Conservation (phyloP, 2,329 filamentous ascomycete species). For the Dothistroma pini region DNA sequence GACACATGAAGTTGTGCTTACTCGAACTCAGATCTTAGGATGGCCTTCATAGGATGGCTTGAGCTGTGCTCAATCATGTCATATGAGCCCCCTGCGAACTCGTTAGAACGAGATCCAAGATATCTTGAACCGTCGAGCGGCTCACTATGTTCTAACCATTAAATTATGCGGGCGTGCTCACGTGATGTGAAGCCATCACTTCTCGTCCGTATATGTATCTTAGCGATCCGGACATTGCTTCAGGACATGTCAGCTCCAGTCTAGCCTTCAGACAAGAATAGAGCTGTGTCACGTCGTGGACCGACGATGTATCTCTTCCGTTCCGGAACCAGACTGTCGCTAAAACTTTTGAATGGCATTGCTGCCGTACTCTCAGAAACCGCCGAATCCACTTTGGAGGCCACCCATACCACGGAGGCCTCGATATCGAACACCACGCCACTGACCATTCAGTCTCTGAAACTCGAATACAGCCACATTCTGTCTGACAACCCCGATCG, state of each 20-base stretch:
- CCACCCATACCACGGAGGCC: not conserved
- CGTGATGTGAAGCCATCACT: not conserved
- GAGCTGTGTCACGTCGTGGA: not conserved
- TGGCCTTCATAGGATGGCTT: slow-evolving; percentile 16
- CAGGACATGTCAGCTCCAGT: not conserved
- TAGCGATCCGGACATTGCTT: not conserved
- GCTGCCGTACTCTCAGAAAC: not conserved
- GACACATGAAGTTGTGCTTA: not conserved
- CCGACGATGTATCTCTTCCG: too few relatives aligned
- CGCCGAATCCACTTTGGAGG: not conserved
- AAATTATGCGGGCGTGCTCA: slow-evolving; percentile 1
- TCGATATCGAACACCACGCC: not conserved
- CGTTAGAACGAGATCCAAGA: too few relatives aligned
- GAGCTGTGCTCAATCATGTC: slow-evolving; percentile 12
- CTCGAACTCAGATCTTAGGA: slow-evolving; percentile 24
- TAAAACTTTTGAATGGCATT: too few relatives aligned
- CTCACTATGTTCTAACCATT: slow-evolving; percentile 9
- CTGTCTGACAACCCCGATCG: not conserved
- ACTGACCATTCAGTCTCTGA: not conserved
- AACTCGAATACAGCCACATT: not conserved
- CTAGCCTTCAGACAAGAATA: not conserved
- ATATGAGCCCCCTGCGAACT: slow-evolving; percentile 11
- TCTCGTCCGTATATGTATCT: not conserved
- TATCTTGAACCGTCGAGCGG: too few relatives aligned
- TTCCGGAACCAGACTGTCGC: too few relatives aligned